phyloP scores from a whole-genome alignment of 768 basidiomycete species.

The Psilocybe cubensis region DNA sequence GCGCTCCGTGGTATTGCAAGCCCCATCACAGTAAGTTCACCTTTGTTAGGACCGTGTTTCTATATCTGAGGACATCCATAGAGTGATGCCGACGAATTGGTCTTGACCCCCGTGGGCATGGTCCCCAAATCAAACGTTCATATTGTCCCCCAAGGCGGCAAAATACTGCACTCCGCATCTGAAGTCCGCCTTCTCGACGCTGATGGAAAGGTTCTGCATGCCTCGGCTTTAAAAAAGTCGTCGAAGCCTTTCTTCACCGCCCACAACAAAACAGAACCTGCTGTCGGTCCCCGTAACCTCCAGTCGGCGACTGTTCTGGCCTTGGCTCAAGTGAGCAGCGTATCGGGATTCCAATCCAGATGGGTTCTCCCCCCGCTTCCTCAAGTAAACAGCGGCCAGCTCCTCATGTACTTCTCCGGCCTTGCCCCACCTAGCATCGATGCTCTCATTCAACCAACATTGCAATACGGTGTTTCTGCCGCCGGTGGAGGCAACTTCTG shows the following conservation, averaged over 20 bases:
- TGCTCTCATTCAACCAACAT: neutral
- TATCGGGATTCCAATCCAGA: neutral
- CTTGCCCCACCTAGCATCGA: neutral
- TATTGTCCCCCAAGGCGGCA: conserved; percentile 4
- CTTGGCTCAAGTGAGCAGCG: neutral
- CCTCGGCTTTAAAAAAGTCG: neutral
- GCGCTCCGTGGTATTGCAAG: too few relatives aligned
- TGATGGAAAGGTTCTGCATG: conserved; percentile 3
- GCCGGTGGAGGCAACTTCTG: conserved; percentile 3
- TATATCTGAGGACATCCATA: too few relatives aligned
- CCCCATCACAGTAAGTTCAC: too few relatives aligned
- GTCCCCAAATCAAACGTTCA: conserved; percentile 2
- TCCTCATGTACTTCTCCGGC: neutral
- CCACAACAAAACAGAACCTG: neutral
- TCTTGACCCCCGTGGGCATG: conserved; percentile 4
- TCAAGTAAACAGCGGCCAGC: neutral
- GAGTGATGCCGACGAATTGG: neutral
- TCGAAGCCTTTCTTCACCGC: neutral
- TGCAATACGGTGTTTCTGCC: neutral
- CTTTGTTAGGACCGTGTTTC: too few relatives aligned
- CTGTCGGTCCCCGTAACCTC: neutral
- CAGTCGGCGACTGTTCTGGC: neutral
- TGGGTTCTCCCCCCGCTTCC: conserved; percentile 1
- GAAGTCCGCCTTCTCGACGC: conserved; percentile 4
- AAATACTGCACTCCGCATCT: neutral